Evolutionary conservation across 106 monocot species (phyloP).

Genomic region (Platanthera zijinensis): DNA sequence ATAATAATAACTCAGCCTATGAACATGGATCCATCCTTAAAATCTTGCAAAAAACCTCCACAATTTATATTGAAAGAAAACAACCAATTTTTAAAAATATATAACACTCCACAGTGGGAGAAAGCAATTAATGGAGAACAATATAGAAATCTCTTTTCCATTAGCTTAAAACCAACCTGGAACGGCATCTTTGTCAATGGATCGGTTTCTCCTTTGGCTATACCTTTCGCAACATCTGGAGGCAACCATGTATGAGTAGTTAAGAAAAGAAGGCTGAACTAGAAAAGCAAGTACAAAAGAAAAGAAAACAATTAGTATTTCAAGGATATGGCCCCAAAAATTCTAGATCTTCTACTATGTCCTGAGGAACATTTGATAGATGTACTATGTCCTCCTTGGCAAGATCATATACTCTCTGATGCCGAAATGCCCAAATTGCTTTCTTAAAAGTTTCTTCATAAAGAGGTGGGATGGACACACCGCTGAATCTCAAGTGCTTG

Average conservation of each 20-base stretch:
- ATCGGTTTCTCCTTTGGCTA: constrained; percentile 85
- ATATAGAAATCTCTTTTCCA: background rate
- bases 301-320: constrained; percentile 11
- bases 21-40: background rate
- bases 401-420: constrained; percentile 94
- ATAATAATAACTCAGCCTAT: background rate
- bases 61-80: background rate
- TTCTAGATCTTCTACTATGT: constrained; percentile 49
- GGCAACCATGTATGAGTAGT: constrained; percentile 60
- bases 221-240: constrained; percentile 55
- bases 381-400: constrained; percentile 59
- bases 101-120: background rate
- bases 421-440: constrained; percentile 82
- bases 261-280: constrained; percentile 21
- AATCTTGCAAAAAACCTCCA: background rate
- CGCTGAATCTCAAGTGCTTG: constrained; percentile 70
- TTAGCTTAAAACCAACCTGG: constrained; percentile 33
- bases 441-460: constrained; percentile 79
- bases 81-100: background rate
- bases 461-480: constrained; percentile 62
- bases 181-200: constrained; percentile 84
- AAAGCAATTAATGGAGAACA: background rate
- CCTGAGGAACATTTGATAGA: constrained; percentile 46
- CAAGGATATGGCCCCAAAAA: constrained; percentile 99
- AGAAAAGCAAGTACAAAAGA: background rate